phyloP scores from a whole-genome alignment of 257 asterid genomes.

The Osmanthus fragrans region DNA sequence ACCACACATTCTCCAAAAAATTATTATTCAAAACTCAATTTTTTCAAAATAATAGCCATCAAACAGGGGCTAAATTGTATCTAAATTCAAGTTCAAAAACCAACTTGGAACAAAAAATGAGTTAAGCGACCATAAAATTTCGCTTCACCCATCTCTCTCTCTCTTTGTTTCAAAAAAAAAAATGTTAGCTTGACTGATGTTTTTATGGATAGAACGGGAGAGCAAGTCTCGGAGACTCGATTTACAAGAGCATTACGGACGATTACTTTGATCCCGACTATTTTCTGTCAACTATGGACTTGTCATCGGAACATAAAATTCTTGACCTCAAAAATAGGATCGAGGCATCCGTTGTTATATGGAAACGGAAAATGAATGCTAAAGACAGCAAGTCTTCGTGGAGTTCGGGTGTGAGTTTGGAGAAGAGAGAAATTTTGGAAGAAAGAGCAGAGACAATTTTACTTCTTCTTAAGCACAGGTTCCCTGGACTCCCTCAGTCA shows the following conservation, averaged over 20 bases:
- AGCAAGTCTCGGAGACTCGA: slow-evolving; percentile 77
- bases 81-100: too few species aligned
- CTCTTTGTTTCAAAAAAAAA: background rate
- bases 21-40: too few species aligned
- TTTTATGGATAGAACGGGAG: slow-evolving; percentile 63
- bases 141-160: too few species aligned
- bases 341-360: slow-evolving; percentile 83
- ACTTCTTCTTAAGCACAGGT: slow-evolving; percentile 65
- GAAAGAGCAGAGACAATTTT: slow-evolving; percentile 78
- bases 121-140: too few species aligned
- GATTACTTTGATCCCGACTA: slow-evolving; percentile 71
- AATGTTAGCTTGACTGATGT: background rate
- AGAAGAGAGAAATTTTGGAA: slow-evolving; percentile 80
- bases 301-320: slow-evolving; percentile 80
- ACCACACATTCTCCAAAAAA: too few species aligned
- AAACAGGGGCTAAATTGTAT: too few species aligned
- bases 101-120: too few species aligned
- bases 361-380: slow-evolving; percentile 81
- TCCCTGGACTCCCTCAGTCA: slow-evolving; percentile 85
- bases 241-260: slow-evolving; percentile 80
- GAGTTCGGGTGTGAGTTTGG: slow-evolving; percentile 79
- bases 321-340: slow-evolving; percentile 82
- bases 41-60: too few species aligned
- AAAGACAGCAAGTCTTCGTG: slow-evolving; percentile 79
- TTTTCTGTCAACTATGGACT: slow-evolving; percentile 59